Evolutionary conservation across 805 yeast species (phyloP).

Genomic region (Grigorovia humatica): DNA sequence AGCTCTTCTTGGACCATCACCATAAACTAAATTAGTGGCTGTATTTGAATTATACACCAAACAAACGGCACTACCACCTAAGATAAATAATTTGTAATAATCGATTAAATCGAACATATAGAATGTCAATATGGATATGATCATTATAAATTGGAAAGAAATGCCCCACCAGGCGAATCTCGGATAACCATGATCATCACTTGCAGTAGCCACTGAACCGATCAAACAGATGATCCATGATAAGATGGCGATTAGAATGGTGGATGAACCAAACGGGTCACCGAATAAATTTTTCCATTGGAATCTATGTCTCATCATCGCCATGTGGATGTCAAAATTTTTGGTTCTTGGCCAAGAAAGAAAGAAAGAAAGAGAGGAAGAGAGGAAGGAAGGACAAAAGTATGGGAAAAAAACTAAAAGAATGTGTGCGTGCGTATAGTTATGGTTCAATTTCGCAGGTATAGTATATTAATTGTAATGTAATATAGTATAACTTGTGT

Average conservation of each 20-base stretch:
- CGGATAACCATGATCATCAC: slow-evolving; percentile 43
- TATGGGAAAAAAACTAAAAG: no score
- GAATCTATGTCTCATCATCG: slow-evolving; percentile 17
- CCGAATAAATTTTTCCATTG: slow-evolving; percentile 45
- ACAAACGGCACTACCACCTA: slow-evolving; percentile 46
- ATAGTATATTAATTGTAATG: no score
- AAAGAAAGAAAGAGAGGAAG: no score
- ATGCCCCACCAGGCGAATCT: slow-evolving; percentile 95
- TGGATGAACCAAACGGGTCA: slow-evolving; percentile 82
- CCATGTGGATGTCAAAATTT: no score
- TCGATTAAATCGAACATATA: slow-evolving; percentile 58
- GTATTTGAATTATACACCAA: slow-evolving; percentile 79
- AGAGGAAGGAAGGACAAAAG: no score
- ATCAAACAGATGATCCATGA: slow-evolving; percentile 87
- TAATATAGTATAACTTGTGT: no score
- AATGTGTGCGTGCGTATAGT: no score
- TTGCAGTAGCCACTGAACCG: slow-evolving; percentile 60
- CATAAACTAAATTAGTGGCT: slow-evolving; percentile 69
- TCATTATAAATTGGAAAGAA: slow-evolving; percentile 60
- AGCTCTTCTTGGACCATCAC: slow-evolving; percentile 49
- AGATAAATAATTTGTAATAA: slow-evolving; percentile 46
- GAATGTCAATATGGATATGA: slow-evolving; percentile 39
- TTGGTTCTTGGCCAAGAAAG: no score
- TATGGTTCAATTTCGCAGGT: no score
- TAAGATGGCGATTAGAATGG: slow-evolving; percentile 60